Evolutionary conservation across 257 asterid genomes (phyloP).

Genomic region (Przewalskia tangutica): DNA sequence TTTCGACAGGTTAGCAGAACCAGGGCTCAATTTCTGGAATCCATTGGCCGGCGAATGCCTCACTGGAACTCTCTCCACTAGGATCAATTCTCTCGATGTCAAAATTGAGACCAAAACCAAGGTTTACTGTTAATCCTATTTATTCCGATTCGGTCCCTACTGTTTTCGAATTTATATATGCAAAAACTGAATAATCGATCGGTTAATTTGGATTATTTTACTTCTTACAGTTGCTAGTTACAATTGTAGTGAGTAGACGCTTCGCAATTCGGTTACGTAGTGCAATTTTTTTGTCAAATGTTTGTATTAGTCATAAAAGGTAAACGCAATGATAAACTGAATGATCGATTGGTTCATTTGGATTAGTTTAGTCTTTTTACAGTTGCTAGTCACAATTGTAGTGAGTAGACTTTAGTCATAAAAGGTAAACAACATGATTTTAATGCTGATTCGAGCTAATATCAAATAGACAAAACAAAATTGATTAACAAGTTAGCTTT

Average conservation of each 20-base stretch:
- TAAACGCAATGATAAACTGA: neutral
- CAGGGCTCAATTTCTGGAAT: conserved; percentile 73
- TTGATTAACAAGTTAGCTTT: neutral
- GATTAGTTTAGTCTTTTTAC: neutral
- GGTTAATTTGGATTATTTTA: neutral
- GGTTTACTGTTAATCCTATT: neutral
- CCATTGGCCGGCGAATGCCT: conserved; percentile 67
- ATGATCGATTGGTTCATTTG: neutral
- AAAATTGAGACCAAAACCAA: conserved; percentile 84
- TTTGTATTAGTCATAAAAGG: neutral
- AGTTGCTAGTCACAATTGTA: neutral
- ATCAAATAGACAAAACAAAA: neutral
- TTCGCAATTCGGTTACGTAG: neutral
- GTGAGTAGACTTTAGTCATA: neutral
- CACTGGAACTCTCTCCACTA: conserved; percentile 68
- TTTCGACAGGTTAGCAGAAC: conserved; percentile 65
- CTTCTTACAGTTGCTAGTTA: neutral
- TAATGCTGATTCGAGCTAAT: neutral
- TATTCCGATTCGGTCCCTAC: neutral
- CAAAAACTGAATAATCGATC: neutral
- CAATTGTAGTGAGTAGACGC: neutral
- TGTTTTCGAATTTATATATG: neutral
- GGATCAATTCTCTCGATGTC: conserved; percentile 89
- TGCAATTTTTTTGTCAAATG: neutral
- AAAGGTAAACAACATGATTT: neutral